Evolutionary conservation across 2,329 filamentous ascomycete species (phyloP), one percentile per base, ranked within the genome.

Genomic region (Ophiocordyceps camponoti-floridani): DNA sequence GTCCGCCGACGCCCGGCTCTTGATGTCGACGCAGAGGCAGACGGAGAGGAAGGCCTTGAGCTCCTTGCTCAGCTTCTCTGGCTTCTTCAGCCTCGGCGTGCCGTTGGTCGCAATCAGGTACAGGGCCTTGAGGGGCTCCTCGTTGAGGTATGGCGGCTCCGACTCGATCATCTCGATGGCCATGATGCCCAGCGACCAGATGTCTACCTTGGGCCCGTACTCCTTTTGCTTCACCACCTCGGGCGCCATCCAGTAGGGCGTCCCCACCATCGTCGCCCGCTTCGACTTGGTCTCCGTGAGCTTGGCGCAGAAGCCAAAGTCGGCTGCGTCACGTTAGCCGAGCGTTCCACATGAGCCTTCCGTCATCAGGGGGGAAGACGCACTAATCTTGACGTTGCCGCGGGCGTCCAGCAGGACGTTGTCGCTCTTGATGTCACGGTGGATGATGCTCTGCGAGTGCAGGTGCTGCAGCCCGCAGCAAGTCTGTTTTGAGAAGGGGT

Each of bases 101-200:
- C 91, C 91, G 66, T 96, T 96, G 46, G 91, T 98, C 42, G 91
- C 91, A 59, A 98, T 98, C 49, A 98, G 75, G 62, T 94, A 98
- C 42, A 98, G 74, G 8, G 91, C 91, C 71, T 96, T 96, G 46
- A 98, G 75, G 0, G 91, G 91, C 63, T 96, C 89, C 64, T 96
- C 91, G 64, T 96, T 96, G 35, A 96, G 76, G 62, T 98, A 98
- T 0, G 91, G 91, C 6, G 91, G 91, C 63, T 98, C 91, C 16
- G 86, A 94, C 62, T 98, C 91, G 57, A 96, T 96, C 91, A 98
- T 95, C 65, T 98, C 91, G 57, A 98, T 96, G 23, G 91, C 89
- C 91, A 96, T 98, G 66, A 98, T 98, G 57, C 91, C 91, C 49
- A 98, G 70, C 28, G 88, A 95, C 91, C 91, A 98, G 58, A 96